phyloP scores from a whole-genome alignment of 2,329 filamentous ascomycete species.

The Teratosphaeria pseudoeucalypti region DNA sequence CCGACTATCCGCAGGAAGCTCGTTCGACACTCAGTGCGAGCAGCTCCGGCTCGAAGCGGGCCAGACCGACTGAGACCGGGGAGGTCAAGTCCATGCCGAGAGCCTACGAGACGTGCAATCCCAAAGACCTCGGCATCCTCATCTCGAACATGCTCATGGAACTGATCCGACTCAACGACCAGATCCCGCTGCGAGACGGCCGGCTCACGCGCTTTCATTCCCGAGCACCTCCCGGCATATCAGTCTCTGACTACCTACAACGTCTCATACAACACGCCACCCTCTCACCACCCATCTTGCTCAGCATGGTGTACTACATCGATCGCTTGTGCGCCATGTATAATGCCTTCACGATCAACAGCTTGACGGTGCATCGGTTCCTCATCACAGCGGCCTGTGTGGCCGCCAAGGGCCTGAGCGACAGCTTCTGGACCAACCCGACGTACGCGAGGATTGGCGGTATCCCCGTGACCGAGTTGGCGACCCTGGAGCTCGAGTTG shows the following conservation, averaged over 20 bases:
- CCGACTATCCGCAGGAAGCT: constrained; percentile 15
- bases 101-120: constrained; percentile 69
- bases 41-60: constrained; percentile 29
- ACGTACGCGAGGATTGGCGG: constrained; percentile 92
- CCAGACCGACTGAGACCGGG: constrained; percentile 32
- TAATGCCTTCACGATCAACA: constrained; percentile 91
- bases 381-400: constrained; percentile 93
- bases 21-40: constrained; percentile 24
- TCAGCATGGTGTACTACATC: constrained; percentile 99
- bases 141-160: constrained; percentile 95
- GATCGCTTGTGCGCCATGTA: constrained; percentile 88
- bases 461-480: constrained; percentile 80
- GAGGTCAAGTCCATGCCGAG: constrained; percentile 52
- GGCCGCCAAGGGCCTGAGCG: constrained; percentile 87
- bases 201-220: constrained; percentile 88
- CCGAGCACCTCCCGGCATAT: constrained; percentile 75
- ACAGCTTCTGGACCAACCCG: constrained; percentile 97
- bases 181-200: constrained; percentile 71
- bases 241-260: constrained; percentile 85
- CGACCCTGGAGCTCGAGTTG: constrained; percentile 86
- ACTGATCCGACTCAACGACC: constrained; percentile 85
- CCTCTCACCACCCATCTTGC: constrained; percentile 80
- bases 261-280: constrained; percentile 90
- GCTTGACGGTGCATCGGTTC: constrained; percentile 91
- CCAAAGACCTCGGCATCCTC: constrained; percentile 78